Evolutionary conservation across 75 land plant genomes (phyloP), one percentile per base, ranked within the genome.

Genomic region (Pinus albicaulis): DNA sequence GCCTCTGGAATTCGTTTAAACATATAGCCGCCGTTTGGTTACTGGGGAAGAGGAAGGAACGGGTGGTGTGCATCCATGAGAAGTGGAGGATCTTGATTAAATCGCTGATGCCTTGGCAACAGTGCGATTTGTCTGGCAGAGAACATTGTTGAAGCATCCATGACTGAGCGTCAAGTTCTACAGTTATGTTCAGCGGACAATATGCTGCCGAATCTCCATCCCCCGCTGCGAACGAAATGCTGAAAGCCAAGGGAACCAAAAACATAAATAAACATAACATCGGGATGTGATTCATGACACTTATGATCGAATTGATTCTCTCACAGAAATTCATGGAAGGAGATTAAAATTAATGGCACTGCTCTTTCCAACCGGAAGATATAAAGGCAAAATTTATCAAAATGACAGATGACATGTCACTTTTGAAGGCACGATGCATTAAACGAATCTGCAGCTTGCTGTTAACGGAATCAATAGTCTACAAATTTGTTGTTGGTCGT

Each of bases 81-180:
- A 68, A 68, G 23, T 38, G 71, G 11, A 68, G 24, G 71, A 68
- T 68, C 38, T 68, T 68, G 44, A 68, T 41, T 12, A 68, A 11
- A 44, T 68, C 71, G 20, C 7, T 19, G 23, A 68, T 68, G 48
- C 48, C 52, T 68, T 68, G 20, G 71, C 71, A 68, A 11, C 71
- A 68, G 7, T 68, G 44, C 1, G 52, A 38, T 68, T 38, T 20
- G 41, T 68, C 71, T 0, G n/a, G 44, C 0, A 11, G 2, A 19
- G 38, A 38, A 3, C 71, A 68, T 38, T 68, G 41, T 10, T 68
- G 48, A 5, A 68, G 8, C 52, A 68, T 20, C 71, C 71, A 68
- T 38, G 71, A 2, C 19, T 68, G 20, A 11, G 71, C 71, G 3
- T 68, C 71, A 20, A 68, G 22, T n/a, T 68, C 71, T 2, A 3